These are phyloP conservation scores for Camellia oleifera DNA, from an alignment of 179 eudicot genomes.

Conservation along the genomic window DNA sequence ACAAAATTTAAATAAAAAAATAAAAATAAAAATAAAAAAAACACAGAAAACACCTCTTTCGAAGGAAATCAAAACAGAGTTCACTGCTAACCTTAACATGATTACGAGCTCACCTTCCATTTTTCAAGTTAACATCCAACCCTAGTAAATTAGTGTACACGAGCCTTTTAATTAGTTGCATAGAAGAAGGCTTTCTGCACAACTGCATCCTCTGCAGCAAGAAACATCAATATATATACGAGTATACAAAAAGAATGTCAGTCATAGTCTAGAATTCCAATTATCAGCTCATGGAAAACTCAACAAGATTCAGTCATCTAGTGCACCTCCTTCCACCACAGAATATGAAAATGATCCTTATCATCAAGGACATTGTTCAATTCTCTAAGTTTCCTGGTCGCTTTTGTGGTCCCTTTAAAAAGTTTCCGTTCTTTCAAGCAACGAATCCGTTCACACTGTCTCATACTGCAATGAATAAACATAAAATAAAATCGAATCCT, in stretches of 20 bases:
- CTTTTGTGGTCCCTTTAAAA: constrained; percentile 37
- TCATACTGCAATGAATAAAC: constrained; percentile 25
- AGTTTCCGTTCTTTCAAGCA: constrained; percentile 51
- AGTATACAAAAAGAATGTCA: background rate
- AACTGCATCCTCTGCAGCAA: constrained; percentile 60
- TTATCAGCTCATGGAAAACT: constrained; percentile 4
- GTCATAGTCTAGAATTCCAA: constrained; percentile 4
- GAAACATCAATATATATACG: background rate
- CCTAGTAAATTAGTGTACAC: constrained; percentile 84
- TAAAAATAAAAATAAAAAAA: background rate
- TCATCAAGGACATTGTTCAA: constrained; percentile 41
- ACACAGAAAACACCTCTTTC: background rate
- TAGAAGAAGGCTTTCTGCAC: constrained; percentile 76
- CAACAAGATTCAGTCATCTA: constrained; percentile 11
- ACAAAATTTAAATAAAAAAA: background rate
- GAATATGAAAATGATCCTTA: constrained; percentile 60
- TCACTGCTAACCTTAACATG: background rate
- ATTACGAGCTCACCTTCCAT: constrained; percentile 65
- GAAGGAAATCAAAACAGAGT: background rate
- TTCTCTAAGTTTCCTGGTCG: constrained; percentile 51
- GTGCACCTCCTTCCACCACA: constrained; percentile 98
- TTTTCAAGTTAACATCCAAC: constrained; percentile 70
- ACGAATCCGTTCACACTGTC: constrained; percentile 31
- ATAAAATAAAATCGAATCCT: background rate
- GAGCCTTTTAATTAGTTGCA: constrained; percentile 71